These are phyloP conservation scores for Pythium phragmitis DNA, from an alignment of 352 stramenopile species.

Conservation along the genomic window DNA sequence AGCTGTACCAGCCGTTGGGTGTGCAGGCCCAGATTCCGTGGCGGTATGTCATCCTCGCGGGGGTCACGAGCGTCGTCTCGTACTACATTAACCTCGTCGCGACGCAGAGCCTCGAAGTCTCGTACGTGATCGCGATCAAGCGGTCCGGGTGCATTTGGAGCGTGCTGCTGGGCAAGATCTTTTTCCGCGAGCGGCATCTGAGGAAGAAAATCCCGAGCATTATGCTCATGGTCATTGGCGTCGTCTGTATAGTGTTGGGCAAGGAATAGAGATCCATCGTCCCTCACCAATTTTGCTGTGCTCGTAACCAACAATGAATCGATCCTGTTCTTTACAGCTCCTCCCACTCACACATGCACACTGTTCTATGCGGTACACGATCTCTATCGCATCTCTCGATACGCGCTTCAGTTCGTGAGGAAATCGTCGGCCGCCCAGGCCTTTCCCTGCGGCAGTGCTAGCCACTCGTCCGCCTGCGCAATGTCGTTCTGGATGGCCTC, in stretches of 20 bases:
- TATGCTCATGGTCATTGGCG: conserved; percentile 73
- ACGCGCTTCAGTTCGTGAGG: conserved; percentile 4
- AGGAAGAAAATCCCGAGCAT: conserved; percentile 85
- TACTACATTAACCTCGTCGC: conserved; percentile 86
- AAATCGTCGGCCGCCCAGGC: conserved; percentile 37
- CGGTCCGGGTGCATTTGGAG: conserved; percentile 84
- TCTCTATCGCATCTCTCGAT: background rate
- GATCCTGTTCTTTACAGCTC: background rate
- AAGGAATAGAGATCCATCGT: conserved; percentile 36
- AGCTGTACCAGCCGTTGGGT: conserved; percentile 61
- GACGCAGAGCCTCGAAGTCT: conserved; percentile 75
- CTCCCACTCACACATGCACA: background rate
- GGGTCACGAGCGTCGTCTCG: conserved; percentile 68
- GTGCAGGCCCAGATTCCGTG: conserved; percentile 62
- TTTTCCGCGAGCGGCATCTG: conserved; percentile 73
- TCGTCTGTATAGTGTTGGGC: conserved; percentile 76
- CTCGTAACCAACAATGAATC: background rate
- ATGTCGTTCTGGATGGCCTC: conserved; percentile 90
- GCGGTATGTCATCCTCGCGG: conserved; percentile 64
- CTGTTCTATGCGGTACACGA: background rate
- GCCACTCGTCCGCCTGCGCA: conserved; percentile 60
- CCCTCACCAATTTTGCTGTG: conserved; percentile 7
- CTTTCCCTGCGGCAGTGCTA: conserved; percentile 57
- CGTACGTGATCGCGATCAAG: conserved; percentile 86
- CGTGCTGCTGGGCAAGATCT: conserved; percentile 64